A percentile compares a stretch with the other conserved stretches of the same genome.
Evolutionary conservation across 495 filamentous ascomycete species (phyloP).

Genomic region (Tuber aestivum): DNA sequence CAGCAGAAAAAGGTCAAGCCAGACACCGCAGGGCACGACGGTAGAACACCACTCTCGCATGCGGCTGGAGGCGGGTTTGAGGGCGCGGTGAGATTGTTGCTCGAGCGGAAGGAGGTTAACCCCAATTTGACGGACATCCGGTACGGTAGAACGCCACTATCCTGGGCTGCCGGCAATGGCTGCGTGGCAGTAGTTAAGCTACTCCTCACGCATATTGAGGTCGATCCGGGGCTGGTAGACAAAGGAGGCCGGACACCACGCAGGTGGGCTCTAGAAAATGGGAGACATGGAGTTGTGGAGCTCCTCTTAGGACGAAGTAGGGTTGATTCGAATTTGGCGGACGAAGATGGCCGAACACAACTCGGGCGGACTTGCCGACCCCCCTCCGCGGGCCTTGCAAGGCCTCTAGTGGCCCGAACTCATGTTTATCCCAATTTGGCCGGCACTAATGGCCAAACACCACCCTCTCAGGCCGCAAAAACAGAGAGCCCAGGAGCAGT

Average conservation of each 20-base stretch:
- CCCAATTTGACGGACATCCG: not conserved
- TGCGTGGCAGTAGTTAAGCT: conserved; percentile 21
- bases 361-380: too few relatives aligned
- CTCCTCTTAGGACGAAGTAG: conserved; percentile 7
- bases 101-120: conserved; percentile 12
- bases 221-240: conserved; percentile 8
- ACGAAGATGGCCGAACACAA: too few relatives aligned
- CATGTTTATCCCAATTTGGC: not conserved
- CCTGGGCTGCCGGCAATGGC: conserved; percentile 24
- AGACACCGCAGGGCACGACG: too few relatives aligned
- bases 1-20: too few relatives aligned
- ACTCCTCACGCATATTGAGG: too few relatives aligned
- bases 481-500: conserved; percentile 12
- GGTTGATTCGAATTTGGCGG: too few relatives aligned
- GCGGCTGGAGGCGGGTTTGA: too few relatives aligned
- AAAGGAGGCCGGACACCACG: conserved; percentile 22
- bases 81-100: conserved; percentile 6
- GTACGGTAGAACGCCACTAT: conserved; percentile 29
- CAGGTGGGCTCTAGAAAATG: conserved; percentile 20
- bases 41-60: too few relatives aligned
- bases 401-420: too few relatives aligned
- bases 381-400: too few relatives aligned
- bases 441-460: conserved; percentile 5
- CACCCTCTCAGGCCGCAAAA: conserved; percentile 24
- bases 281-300: conserved; percentile 9